phyloP scores from a whole-genome alignment of 805 yeast genomes.

The Metschnikowia amazonensis region DNA sequence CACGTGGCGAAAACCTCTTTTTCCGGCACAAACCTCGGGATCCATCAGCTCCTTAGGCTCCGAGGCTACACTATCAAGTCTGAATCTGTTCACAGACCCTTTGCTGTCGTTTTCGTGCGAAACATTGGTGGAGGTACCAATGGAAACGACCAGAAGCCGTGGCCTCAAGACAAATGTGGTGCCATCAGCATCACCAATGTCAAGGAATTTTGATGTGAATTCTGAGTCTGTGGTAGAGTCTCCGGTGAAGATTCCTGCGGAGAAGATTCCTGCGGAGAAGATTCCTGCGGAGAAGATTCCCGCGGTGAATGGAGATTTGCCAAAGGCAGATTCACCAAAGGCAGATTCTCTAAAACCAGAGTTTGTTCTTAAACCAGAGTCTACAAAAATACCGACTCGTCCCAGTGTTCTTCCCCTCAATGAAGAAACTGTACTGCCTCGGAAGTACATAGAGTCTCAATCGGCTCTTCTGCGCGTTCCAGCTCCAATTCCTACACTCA shows the following conservation, averaged over 20 bases:
- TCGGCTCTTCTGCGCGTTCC: not conserved
- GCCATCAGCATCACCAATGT: no score
- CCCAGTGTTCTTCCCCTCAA: constrained; percentile 16
- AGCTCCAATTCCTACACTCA: constrained; percentile 7
- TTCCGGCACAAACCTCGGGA: constrained; percentile 7
- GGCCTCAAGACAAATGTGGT: no score
- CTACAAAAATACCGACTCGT: not conserved
- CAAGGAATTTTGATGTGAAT: no score
- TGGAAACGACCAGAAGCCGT: not conserved
- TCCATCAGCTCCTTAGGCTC: constrained; percentile 30
- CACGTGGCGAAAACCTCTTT: not conserved
- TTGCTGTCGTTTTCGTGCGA: constrained; percentile 27
- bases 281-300: no score
- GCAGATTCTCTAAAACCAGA: no score
- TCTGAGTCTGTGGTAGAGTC: no score
- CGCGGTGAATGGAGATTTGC: no score
- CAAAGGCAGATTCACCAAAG: no score
- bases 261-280: no score
- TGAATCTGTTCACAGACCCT: constrained; percentile 11
- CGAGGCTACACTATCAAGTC: constrained; percentile 17
- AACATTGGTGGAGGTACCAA: constrained; percentile 28
- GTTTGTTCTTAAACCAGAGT: no score
- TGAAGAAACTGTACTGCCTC: not conserved
- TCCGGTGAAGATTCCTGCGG: no score
- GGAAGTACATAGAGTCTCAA: not conserved